Base-by-base conservation (phyloP, 2,329 filamentous ascomycete genomes). In the Colletotrichum sublineola region DNA sequence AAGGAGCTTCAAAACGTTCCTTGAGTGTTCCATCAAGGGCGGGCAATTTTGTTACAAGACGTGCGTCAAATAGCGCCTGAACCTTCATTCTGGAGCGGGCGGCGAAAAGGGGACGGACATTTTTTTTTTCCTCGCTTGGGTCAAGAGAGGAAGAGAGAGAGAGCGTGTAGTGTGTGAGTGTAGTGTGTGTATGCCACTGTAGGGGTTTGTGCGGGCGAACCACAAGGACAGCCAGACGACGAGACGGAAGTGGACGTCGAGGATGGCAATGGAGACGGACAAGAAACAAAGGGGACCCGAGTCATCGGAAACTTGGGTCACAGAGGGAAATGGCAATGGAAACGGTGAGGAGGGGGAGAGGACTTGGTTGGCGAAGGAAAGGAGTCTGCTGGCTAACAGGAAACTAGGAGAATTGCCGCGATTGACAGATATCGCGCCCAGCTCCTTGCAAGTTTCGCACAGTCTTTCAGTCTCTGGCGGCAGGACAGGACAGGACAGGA, bases 11-110 rank as follows among this genome's bases (percentile, higher is more conserved):
- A 70, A 73, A 71, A 74, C 65, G 71, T 79, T 81, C 77, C 75
- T 77, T 76, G 76, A 75, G 68, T 77, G 77, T 80, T 80, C 77
- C 77, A 81, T 75, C 75, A 62, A 63, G 72, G 71, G 53, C 57
- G 38, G 64, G 56, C 56, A 61, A 73, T 70, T 66, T 71, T 80
- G 80, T 80, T 79, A 81, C 80, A 81, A 78, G 77, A 78, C 78
- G 66, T 82, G 81, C 80, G 75, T 81, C 81, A 81, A 79, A 77
- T 80, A 75, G 77, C 78, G 78, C 79, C 78, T 78, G 76, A 76
- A 77, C 75, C 75, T 67, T 74, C 33, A 53, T 62, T 60, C 68
- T 63, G 58, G 58, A 33, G 46, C 44, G 60, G 65, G 53, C 44
- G 66, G 66, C 66, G 66, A 61, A 60, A 38, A 42, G 50, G 46